Conservation (phyloP, 1,284 basidiomycete species). For the Fomes fomentarius region DNA sequence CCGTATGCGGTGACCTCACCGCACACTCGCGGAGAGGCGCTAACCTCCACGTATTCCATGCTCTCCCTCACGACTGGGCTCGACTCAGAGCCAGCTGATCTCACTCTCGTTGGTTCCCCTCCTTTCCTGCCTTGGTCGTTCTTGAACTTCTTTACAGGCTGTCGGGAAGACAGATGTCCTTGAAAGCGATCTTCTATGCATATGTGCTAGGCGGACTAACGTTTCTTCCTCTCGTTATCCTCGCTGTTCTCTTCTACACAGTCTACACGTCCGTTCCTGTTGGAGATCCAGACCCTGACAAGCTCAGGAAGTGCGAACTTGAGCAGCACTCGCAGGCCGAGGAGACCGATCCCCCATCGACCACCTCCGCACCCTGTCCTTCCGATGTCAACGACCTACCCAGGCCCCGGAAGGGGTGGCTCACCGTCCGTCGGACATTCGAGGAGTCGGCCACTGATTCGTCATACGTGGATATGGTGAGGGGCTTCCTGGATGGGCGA, state of each 20-base stretch:
- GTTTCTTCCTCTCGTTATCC: conserved; percentile 76
- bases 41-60: conserved; percentile 27
- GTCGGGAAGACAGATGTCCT: conserved; percentile 46
- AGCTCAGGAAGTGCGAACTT: conserved; percentile 31
- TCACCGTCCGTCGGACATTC: conserved; percentile 84
- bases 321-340: conserved; percentile 34
- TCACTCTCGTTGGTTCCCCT: conserved; percentile 5
- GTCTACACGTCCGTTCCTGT: conserved; percentile 81
- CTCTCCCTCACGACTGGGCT: conserved; percentile 21
- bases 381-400: conserved; percentile 60
- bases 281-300: conserved; percentile 45
- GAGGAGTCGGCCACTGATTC: conserved; percentile 62
- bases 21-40: conserved; percentile 14
- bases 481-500: conserved; percentile 72
- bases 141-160: background rate
- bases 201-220: conserved; percentile 89
- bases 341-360: conserved; percentile 32
- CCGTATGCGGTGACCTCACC: conserved; percentile 27
- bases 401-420: conserved; percentile 79
- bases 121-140: background rate
- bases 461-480: conserved; percentile 72
- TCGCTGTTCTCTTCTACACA: conserved; percentile 58
- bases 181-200: conserved; percentile 72
- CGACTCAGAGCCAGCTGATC: conserved; percentile 20
- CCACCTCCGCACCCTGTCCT: conserved; percentile 27